These are phyloP conservation scores for Eucalyptus erythrocorys DNA, from an alignment of 345 rosid genomes.

Conservation along the genomic window DNA sequence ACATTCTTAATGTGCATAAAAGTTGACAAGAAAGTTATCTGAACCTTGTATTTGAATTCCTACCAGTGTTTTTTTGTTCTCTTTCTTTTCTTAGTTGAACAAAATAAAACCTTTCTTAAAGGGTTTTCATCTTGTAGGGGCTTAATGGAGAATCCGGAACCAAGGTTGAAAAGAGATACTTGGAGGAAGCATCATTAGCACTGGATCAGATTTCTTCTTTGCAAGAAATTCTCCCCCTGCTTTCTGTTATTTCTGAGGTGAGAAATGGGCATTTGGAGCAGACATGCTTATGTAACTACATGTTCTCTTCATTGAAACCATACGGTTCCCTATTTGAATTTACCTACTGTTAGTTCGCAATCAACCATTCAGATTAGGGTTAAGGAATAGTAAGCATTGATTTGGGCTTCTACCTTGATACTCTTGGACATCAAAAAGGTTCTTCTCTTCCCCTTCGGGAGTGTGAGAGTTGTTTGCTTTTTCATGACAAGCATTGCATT, in stretches of 20 bases:
- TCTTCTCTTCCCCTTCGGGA: background rate
- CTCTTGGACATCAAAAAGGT: background rate
- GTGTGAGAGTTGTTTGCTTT: background rate
- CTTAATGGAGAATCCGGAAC: slow-evolving; percentile 1
- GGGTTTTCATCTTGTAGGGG: slow-evolving; percentile 25
- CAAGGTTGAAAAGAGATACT: slow-evolving; percentile 11
- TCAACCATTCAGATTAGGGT: background rate
- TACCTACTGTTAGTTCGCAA: background rate
- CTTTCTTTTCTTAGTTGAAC: background rate
- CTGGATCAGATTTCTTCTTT: slow-evolving; percentile 40
- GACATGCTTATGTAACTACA: background rate
- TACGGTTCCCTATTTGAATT: background rate
- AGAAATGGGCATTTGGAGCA: background rate
- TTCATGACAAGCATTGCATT: background rate
- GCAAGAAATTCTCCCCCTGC: slow-evolving; percentile 51
- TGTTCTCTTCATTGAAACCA: background rate
- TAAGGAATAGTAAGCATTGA: background rate
- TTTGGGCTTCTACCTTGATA: background rate
- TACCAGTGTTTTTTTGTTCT: background rate
- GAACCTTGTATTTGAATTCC: background rate
- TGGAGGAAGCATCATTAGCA: slow-evolving; percentile 23
- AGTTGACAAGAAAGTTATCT: background rate
- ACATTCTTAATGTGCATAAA: background rate
- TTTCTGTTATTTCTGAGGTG: slow-evolving; percentile 76
- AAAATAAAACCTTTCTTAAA: background rate